These are phyloP conservation scores for Plenodomus lindquistii DNA, from an alignment of 2,329 filamentous ascomycete species.

Conservation along the genomic window DNA sequence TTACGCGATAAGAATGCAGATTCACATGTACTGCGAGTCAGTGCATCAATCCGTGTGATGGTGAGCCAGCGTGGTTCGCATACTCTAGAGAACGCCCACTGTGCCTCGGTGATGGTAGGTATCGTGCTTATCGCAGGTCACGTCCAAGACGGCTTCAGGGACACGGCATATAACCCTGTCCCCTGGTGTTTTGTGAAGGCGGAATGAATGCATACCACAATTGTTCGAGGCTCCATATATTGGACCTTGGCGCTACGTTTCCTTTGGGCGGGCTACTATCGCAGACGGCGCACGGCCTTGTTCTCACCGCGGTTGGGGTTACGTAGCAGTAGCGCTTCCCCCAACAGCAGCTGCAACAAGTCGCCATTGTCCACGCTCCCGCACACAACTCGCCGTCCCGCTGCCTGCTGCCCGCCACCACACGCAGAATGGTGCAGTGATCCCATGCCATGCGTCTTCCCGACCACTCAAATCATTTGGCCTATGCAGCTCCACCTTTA, in stretches of 20 bases:
- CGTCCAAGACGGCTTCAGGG: not conserved
- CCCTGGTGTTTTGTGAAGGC: conserved; percentile 1
- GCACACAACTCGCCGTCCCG: conserved; percentile 11
- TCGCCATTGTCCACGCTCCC: not conserved
- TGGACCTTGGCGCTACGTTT: conserved; percentile 16
- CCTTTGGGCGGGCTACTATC: conserved; percentile 5
- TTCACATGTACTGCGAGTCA: not conserved
- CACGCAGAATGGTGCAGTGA: conserved; percentile 33
- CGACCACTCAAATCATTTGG: conserved; percentile 28
- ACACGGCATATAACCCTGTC: not conserved
- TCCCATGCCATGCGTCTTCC: conserved; percentile 38
- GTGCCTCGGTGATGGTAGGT: not conserved
- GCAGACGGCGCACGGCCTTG: conserved; percentile 18
- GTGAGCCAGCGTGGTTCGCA: not conserved
- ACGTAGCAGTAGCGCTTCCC: conserved; percentile 29
- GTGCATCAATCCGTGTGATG: not conserved
- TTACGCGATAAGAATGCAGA: not conserved
- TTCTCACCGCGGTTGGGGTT: conserved; percentile 15
- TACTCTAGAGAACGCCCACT: too few relatives aligned
- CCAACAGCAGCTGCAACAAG: conserved; percentile 17
- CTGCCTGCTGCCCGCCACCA: conserved; percentile 5
- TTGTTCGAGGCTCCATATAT: not conserved
- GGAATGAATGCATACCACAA: conserved; percentile 3
- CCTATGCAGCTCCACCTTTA: conserved; percentile 44
- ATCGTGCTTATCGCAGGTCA: not conserved